Evolutionary conservation across 2,329 filamentous ascomycete species (phyloP).

Genomic region (Pseudocercospora ulei): DNA sequence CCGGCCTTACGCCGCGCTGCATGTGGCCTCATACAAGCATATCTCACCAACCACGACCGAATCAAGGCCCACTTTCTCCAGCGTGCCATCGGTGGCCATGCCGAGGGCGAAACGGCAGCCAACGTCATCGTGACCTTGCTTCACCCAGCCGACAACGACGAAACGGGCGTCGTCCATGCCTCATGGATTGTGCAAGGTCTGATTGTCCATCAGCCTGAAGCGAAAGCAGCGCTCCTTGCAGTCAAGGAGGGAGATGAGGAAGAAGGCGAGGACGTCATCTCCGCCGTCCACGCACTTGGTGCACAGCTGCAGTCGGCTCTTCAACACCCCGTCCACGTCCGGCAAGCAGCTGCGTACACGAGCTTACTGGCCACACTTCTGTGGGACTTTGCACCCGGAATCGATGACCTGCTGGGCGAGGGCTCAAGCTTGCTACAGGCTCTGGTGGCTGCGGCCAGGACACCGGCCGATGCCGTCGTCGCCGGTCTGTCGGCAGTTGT

Average conservation of each 20-base stretch:
- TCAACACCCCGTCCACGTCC: conserved; percentile 57
- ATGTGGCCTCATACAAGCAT: conserved; percentile 84
- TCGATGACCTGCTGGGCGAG: conserved; percentile 87
- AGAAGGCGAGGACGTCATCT: conserved; percentile 87
- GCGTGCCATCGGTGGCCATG: conserved; percentile 82
- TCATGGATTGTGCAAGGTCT: conserved; percentile 78
- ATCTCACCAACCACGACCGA: conserved; percentile 70
- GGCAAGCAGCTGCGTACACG: conserved; percentile 72
- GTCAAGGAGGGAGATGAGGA: conserved; percentile 83
- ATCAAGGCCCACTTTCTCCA: conserved; percentile 78
- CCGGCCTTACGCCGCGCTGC: conserved; percentile 77
- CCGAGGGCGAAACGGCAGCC: conserved; percentile 63
- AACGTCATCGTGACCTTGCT: conserved; percentile 82
- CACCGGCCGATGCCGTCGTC: conserved; percentile 45
- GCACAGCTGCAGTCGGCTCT: conserved; percentile 76
- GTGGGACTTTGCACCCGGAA: conserved; percentile 81
- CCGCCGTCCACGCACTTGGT: conserved; percentile 78
- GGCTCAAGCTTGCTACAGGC: conserved; percentile 71
- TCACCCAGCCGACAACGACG: conserved; percentile 58
- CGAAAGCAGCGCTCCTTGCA: conserved; percentile 68
- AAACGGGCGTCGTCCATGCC: conserved; percentile 84
- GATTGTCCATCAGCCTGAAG: conserved; percentile 65
- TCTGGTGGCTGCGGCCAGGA: conserved; percentile 42
- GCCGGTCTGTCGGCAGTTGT: conserved; percentile 70
- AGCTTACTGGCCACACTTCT: conserved; percentile 85